Base-by-base conservation (phyloP, 805 yeast genomes). In the Lachancea lanzarotensis region DNA sequence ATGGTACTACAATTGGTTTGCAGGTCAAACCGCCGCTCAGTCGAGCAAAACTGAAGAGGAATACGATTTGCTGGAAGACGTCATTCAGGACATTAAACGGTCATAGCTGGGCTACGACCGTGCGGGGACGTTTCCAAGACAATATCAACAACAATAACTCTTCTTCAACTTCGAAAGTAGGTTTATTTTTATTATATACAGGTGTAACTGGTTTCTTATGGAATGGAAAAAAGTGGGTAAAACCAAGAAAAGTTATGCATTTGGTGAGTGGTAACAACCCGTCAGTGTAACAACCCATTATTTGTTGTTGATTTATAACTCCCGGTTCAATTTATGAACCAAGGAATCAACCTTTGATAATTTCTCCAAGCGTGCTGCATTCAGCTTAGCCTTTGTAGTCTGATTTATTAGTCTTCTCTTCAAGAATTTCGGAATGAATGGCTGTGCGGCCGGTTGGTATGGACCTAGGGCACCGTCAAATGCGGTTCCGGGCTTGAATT, bases 391-490 rank as follows among this genome's bases (percentile, higher is more conserved):
- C 47, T 59, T 57, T 41, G 60, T 56, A 62, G 69, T 73, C 45
- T 66, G 63, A 54, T 77, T 78, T 38, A 64, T 55, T 68, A 81
- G 59, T 54, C 71, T 67, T 51, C 73, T 69, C 47, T 66, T 66
- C 17, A 75, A 54, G 31, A 60, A 64, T 55, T 69, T 73, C 36
- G 87, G 76, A n/a, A 82, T 69, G 54, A 78, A 84, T 17, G 85
- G 82, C 64, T 73, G 72, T 8, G 86, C 76, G n/a, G 76, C 73
- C 34, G 79, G 81, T 22, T 73, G 73, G 50, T 74, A 73, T 13
- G 78, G 76, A 13, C 81, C 82, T 39, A 74, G 62, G 3, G 57
- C 67, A 43, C 97, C 97, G 36, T 75, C 88, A 57, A 82, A 87
- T 1, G 89, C 84, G 27, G 72, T 75, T 34, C 81, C 74, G 12